Evolutionary conservation across 106 monocot genomes (phyloP).

Genomic region (Agapanthus africanus): DNA sequence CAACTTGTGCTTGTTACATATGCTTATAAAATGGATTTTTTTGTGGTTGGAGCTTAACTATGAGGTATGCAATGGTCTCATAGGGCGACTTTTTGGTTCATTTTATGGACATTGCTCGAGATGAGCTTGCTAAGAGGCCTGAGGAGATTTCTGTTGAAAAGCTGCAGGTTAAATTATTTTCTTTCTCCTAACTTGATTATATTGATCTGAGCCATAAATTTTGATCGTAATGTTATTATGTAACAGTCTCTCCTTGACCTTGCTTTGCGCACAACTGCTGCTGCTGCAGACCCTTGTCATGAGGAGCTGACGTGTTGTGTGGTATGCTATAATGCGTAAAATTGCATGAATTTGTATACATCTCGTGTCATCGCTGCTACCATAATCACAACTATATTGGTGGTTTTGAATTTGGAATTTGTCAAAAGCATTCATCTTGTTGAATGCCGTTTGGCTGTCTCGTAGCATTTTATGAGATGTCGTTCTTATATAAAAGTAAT

Average conservation of each 20-base stretch:
- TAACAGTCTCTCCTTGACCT: constrained; percentile 94
- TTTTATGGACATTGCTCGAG: constrained; percentile 98
- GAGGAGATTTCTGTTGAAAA: constrained; percentile 92
- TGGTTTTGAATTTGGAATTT: too few relatives aligned
- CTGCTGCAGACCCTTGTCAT: constrained; percentile 85
- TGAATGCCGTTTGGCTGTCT: too few relatives aligned
- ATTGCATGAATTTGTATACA: constrained; percentile 9
- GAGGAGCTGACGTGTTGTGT: constrained; percentile 92
- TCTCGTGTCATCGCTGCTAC: too few relatives aligned
- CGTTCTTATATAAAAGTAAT: too few relatives aligned
- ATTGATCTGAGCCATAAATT: background rate
- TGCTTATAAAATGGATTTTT: too few relatives aligned
- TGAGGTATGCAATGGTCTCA: constrained; percentile 7
- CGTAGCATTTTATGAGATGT: too few relatives aligned
- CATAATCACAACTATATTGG: too few relatives aligned
- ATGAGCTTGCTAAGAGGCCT: constrained; percentile 83
- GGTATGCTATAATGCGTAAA: constrained; percentile 32
- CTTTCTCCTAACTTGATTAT: background rate
- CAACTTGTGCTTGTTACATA: background rate
- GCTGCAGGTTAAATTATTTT: constrained; percentile 57
- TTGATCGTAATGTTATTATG: constrained; percentile 9
- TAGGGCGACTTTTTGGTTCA: constrained; percentile 99
- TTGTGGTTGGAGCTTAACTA: constrained; percentile 7
- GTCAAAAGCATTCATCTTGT: too few relatives aligned
- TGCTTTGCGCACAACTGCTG: constrained; percentile 88